Conservation (phyloP, 345 rosid genomes). For the Populus ilicifolia region DNA sequence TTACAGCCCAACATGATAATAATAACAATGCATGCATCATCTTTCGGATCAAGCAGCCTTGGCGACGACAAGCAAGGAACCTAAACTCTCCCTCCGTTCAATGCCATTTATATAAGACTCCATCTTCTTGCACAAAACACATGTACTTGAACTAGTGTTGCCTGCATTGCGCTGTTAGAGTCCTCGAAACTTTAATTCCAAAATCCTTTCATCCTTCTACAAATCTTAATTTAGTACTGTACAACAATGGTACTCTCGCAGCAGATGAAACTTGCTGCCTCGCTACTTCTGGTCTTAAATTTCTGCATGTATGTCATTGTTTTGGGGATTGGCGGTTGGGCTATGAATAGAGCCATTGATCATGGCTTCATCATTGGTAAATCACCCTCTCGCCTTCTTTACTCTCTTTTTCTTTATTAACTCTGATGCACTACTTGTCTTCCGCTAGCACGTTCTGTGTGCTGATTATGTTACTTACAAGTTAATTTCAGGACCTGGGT, state of each 20-base stretch:
- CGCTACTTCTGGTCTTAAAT: slow-evolving; percentile 58
- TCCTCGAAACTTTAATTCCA: slow-evolving; percentile 1
- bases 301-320: slow-evolving; percentile 70
- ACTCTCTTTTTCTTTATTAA: neutral
- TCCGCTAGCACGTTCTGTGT: neutral
- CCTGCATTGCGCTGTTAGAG: slow-evolving; percentile 5
- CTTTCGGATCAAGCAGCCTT: slow-evolving; percentile 45
- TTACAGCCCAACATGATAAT: slow-evolving; percentile 48
- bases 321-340: slow-evolving; percentile 82
- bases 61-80: slow-evolving; percentile 78
- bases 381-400: neutral
- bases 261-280: slow-evolving; percentile 51
- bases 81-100: slow-evolving; percentile 10
- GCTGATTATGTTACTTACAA: neutral
- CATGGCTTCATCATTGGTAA: slow-evolving; percentile 80
- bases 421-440: neutral
- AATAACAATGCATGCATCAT: neutral
- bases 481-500: slow-evolving; percentile 54
- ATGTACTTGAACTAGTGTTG: neutral
- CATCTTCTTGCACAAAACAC: slow-evolving; percentile 18
- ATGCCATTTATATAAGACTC: slow-evolving; percentile 21
- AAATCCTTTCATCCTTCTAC: neutral
- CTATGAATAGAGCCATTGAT: slow-evolving; percentile 71
- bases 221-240: neutral
- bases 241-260: slow-evolving; percentile 43